Evolutionary conservation across 805 yeast genomes (phyloP).

Genomic region (Schwanniomyces yamadae): DNA sequence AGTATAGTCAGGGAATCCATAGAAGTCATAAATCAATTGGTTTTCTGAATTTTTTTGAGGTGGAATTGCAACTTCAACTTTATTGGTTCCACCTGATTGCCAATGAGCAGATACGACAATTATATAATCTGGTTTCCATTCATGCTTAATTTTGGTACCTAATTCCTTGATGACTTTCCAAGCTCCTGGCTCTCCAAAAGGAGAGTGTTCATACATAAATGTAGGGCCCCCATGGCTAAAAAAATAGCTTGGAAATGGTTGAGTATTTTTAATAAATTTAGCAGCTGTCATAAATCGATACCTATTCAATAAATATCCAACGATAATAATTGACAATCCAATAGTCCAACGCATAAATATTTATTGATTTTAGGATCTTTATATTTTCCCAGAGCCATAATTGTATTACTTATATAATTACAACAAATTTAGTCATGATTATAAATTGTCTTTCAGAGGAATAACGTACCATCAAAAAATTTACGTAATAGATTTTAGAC

Average conservation of each 20-base stretch:
- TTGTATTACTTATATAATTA: too few species aligned
- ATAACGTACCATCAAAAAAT: too few species aligned
- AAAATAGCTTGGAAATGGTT: conserved; percentile 59
- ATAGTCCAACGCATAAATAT: too few species aligned
- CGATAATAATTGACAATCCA: too few species aligned
- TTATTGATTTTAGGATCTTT: too few species aligned
- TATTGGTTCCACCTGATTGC: conserved; percentile 48
- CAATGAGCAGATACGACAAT: conserved; percentile 77
- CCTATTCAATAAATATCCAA: too few species aligned
- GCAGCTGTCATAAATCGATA: conserved; percentile 6
- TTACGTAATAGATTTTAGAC: too few species aligned
- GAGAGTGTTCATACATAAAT: conserved; percentile 56
- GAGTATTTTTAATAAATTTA: conserved; percentile 12
- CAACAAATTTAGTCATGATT: too few species aligned
- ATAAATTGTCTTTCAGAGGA: too few species aligned
- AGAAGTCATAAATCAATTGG: conserved; percentile 68
- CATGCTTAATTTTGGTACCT: conserved; percentile 50
- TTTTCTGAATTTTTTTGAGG: conserved; percentile 36
- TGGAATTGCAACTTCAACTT: conserved; percentile 52
- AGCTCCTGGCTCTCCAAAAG: conserved; percentile 61
- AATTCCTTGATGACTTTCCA: conserved; percentile 47
- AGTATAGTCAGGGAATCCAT: conserved; percentile 66
- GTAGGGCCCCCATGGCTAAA: conserved; percentile 86
- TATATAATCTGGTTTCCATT: conserved; percentile 62
- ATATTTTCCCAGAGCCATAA: too few species aligned